Evolutionary conservation across 192 early-diverging fungal genomes (phyloP), one percentile per base, ranked within the genome.

Genomic region (Umbelopsis isabellina): DNA sequence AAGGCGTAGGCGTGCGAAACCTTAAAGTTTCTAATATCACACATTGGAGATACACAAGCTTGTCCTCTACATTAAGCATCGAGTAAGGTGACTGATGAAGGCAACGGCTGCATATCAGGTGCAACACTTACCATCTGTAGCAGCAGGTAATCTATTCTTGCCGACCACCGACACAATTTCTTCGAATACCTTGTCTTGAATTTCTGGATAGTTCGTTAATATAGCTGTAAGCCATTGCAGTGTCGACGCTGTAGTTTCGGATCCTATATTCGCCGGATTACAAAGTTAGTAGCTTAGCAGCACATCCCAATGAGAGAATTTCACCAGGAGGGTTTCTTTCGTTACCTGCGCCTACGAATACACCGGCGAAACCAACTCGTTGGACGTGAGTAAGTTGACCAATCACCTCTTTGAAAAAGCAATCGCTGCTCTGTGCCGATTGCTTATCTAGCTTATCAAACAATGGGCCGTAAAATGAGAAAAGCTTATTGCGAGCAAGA

Each of bases 21-120:
- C 80, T 67, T 5, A 79, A 49, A 0, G 72, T 76, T 64, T 82
- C 80, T 18, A 70, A 46, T 20, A 82, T 79, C 23, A 79, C 72
- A 58, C 77, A 75, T 64, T 72, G 75, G 7, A 82, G 16, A 52
- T 73, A 79, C 4, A 66, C 72, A 21, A 82, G 51, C 18, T 68
- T 33, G 4, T 21, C 13, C 49, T 73, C 78, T 79, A 55, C 23
- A 55, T 37, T 37, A 22, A 23, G n/a, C 13, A 3, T 15, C 33
- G 10, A n/a, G 30, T 35, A 61, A 35, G 5, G 18, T 0, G 55
- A 15, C 22, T 27, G 11, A 7, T 12, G 18, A 27, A 16, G 11
- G 3, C 13, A 37, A 41, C 1, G 37, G 6, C 37, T 46, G 15
- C 27, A 67, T 46, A 3, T 20, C 45, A 18, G 27, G 37, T 45